Base-by-base conservation (phyloP, 768 basidiomycete species). In the Paxillus involutus region DNA sequence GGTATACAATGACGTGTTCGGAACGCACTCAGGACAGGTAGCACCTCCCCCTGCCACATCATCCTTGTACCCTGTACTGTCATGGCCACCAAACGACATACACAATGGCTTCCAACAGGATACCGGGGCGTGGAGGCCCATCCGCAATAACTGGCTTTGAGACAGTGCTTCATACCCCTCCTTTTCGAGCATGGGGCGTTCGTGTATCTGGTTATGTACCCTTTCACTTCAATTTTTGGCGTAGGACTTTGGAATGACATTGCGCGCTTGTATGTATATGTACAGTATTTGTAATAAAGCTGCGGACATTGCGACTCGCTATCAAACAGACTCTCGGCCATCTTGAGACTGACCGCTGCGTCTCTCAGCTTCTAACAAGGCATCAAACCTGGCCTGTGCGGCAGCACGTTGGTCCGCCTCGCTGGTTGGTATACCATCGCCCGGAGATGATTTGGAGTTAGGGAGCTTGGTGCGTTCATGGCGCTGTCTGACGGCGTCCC, bases 401-500 rank as follows among this genome's bases (percentile, higher is more conserved):
- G 59, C 47, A 4, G 70, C 64, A 39, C 79, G 75, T 24, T 75
- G 75, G 44, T 70, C 60, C 9, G 54, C 59, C 44, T 63, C 61
- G 12, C 59, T 52, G 14, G 53, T 44, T 6, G 53, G 26, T 17
- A 58, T 44, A 14, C 41, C 51, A 10, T 56, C 42, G 36, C 9
- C 40, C 29, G 56, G 52, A 32, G 55, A 36, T 26, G 59, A 30
- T 24, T 52, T 46, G 29, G 52, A 33, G 44, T 56, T 33, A 41
- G 63, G 58, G 3, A 68, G 57, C 41, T 32, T 64, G 33, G 35
- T 58, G 43, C 72, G 75, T 63, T 80, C 78, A 56, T 85, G 77
- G 44, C 73, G 75, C 63, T 87, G 84, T 32, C 88, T 82, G 19
- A 90, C 73, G 24, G 71, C 66, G 60, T 89, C 88, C 88, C 88